These are phyloP conservation scores for Huntiella abstrusa DNA, from an alignment of 2,329 filamentous ascomycete genomes.

Conservation along the genomic window DNA sequence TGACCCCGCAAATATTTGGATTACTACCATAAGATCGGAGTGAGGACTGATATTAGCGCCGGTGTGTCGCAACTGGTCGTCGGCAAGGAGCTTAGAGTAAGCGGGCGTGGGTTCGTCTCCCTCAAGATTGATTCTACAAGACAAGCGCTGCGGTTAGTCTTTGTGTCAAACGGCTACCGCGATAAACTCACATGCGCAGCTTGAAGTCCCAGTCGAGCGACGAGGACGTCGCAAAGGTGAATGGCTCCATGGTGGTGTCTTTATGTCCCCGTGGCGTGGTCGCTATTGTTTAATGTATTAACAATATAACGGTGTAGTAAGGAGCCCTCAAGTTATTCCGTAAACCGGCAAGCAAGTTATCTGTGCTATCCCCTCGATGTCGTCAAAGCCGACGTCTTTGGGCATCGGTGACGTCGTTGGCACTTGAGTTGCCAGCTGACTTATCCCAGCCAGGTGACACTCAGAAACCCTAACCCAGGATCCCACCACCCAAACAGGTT, in stretches of 20 bases:
- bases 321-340: too few species aligned
- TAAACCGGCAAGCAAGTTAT: too few species aligned
- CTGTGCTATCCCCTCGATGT: too few species aligned
- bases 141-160: conserved; percentile 1
- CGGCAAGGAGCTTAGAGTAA: conserved; percentile 53
- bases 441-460: too few species aligned
- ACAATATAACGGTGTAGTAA: too few species aligned
- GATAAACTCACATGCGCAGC: conserved; percentile 39
- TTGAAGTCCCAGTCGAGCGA: conserved; percentile 57
- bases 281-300: too few species aligned
- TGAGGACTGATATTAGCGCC: conserved; percentile 65
- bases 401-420: too few species aligned
- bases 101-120: conserved; percentile 24
- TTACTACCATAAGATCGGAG: conserved; percentile 84
- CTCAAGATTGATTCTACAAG: conserved; percentile 27
- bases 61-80: conserved; percentile 66
- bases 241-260: conserved; percentile 58
- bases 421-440: too few species aligned
- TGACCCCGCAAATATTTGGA: conserved; percentile 86
- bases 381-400: too few species aligned
- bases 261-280: too few species aligned
- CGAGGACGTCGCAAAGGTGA: conserved; percentile 84
- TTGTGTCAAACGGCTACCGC: not conserved
- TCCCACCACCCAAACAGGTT: too few species aligned
- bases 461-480: too few species aligned